Evolutionary conservation across 331 rosid genomes (phyloP), one percentile per base, ranked within the genome.

Genomic region (Saraca asoca): DNA sequence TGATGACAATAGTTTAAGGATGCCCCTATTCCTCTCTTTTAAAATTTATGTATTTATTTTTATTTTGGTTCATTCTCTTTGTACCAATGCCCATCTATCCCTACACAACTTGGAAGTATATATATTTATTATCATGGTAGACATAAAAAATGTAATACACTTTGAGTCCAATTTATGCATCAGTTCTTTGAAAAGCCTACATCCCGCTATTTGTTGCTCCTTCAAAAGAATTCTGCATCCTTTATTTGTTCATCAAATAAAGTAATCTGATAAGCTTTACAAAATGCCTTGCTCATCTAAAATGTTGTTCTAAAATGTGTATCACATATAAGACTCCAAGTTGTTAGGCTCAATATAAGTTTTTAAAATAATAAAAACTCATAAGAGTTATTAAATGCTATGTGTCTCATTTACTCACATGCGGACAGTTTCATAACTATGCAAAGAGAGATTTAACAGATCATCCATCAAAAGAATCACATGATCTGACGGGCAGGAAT

Each of bases 341-440:
- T 9, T 16, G 61, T 51, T 5, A 56, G 1, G 6, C 16, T 18
- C 33, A 19, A 0, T 51, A 59, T 48, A 18, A 9, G 34, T 38
- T 3, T 11, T 12, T 33, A 24, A 54, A 29, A 13, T 45, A 55
- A 55, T 15, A 19, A 72, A 46, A 64, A 54, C 51, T n/a, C 48
- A 43, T 64, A 2, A n/a, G n/a, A 10, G 5, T 49, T 10, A 54
- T 44, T 60, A 16, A 49, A 57, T 48, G 29, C 43, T 11, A 9
- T 37, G 49, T 51, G 58, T 46, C 58, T 49, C 54, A 64, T 57
- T 42, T 57, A 90, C 99, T 94, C 79, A 94, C 98, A 68, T 75
- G 60, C 98, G 96, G 58, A 93, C 97, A 59, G 96, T 88, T 83
- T 90, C 98, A 69, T 93, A 93, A 83, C 91, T 93, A 67, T 93